These are phyloP conservation scores for Perilla frutescens DNA, from an alignment of 257 asterid genomes.

Conservation along the genomic window DNA sequence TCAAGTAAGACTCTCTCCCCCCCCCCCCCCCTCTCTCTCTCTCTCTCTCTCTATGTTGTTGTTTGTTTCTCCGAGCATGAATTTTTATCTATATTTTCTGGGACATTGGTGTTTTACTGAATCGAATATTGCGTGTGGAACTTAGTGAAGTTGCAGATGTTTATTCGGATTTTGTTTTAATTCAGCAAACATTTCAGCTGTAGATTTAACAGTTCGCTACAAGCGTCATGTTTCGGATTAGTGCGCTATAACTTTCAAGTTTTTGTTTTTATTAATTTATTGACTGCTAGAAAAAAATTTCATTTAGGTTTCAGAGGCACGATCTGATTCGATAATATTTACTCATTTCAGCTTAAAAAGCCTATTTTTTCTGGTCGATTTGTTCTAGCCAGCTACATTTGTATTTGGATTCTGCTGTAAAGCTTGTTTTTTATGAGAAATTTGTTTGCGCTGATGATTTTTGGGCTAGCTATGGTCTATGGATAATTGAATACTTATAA, in stretches of 20 bases:
- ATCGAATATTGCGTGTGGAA: background rate
- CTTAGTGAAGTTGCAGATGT: background rate
- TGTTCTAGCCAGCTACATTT: background rate
- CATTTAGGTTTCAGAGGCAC: background rate
- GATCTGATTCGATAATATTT: background rate
- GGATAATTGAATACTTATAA: too few species aligned
- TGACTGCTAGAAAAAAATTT: background rate
- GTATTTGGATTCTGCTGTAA: background rate
- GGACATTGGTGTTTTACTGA: background rate
- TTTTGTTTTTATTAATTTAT: background rate
- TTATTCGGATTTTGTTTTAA: background rate
- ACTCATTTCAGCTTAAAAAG: background rate
- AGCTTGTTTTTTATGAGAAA: background rate
- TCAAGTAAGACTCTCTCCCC: constrained; percentile 47
- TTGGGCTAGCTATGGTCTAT: too few species aligned
- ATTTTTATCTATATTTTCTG: background rate
- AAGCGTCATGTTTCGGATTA: background rate
- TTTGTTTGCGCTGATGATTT: background rate
- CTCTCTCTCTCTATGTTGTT: too few species aligned
- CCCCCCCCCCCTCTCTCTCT: background rate
- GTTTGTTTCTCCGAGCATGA: background rate
- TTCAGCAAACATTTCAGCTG: background rate
- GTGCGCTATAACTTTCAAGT: background rate
- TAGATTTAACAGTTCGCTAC: background rate
- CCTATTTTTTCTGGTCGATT: background rate